A percentile compares a stretch with the other conserved stretches of the same genome.
Conservation (phyloP, 768 basidiomycete genomes). For the Macrolepiota dolichaula region DNA sequence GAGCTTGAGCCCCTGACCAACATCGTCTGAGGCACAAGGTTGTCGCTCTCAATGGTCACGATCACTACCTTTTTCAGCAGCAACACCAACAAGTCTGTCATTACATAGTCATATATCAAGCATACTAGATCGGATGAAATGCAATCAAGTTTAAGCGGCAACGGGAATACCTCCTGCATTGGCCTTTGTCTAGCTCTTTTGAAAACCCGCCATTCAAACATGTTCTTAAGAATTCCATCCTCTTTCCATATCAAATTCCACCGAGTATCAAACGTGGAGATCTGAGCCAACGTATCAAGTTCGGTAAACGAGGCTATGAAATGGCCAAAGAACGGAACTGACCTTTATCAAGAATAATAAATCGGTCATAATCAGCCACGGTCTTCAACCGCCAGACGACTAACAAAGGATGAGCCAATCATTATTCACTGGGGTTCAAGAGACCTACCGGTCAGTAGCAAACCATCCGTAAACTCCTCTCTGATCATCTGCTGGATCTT, state of each 20-base stretch:
- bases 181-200: constrained; percentile 55
- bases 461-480: constrained; percentile 68
- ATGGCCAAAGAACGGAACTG: constrained; percentile 25
- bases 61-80: too few species aligned
- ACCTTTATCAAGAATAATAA: constrained; percentile 77
- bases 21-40: too few species aligned
- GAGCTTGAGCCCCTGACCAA: too few species aligned
- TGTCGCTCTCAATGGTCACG: too few species aligned
- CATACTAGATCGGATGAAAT: too few species aligned
- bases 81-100: too few species aligned
- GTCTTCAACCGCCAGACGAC: constrained; percentile 76
- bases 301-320: not conserved
- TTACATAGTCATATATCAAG: too few species aligned
- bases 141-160: too few species aligned
- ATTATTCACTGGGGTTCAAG: not conserved
- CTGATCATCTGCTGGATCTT: constrained; percentile 93
- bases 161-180: constrained; percentile 22
- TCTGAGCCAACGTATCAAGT: constrained; percentile 18
- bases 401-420: constrained; percentile 17
- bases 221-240: constrained; percentile 58
- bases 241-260: constrained; percentile 60
- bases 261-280: constrained; percentile 72
- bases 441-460: constrained; percentile 68
- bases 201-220: constrained; percentile 75
- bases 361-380: constrained; percentile 75